Base-by-base conservation (phyloP, 179 eudicot genomes). In the Silene vulgaris region DNA sequence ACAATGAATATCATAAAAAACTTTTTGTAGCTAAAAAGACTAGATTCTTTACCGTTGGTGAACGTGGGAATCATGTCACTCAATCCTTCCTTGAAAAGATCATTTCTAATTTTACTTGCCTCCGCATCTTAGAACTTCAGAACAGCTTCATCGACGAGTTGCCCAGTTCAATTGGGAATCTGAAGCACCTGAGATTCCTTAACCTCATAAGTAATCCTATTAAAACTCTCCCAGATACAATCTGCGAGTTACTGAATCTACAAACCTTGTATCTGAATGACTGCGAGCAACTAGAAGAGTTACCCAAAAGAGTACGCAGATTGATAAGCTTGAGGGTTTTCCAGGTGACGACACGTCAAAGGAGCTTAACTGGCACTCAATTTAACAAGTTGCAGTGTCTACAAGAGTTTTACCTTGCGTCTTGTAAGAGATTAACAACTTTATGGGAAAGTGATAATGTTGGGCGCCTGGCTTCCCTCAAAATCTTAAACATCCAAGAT, bases 111-210 rank as follows among this genome's bases (percentile, higher is more conserved):
- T 81, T 84, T 26, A 64, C 21, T 32, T 48, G 77, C 23, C 26
- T 88, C 50, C 80, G 89, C 2, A 74, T 80, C 40, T 59, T 88
- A 20, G 29, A 54, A 4, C 65, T 86, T 26, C 29, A 35, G 20
- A 37, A 29, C 1, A 28, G 75, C 9, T 63, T 74, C 43, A 75
- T 88, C 9, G 76, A 81, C 63, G 77, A 72, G 66, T 65, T 88
- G 71, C 91, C 89, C 8, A 82, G 30, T 4, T 81, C 84, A 23
- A 83, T 88, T 6, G 86, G 89, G 30, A 75, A 75, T 2, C 29
- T 88, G 68, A 83, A 76, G 74, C 85, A 84, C 29, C 65, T 88
- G 29, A 80, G 88, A 50, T 80, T 67, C 52, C 85, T 86, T 8
- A 61, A 74, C 69, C 66, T 84, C 13, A 52, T 61, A 21, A 2